Evolutionary conservation across 2,329 filamentous ascomycete species (phyloP).

Genomic region (Cladosporium austrohemisphaericum): DNA sequence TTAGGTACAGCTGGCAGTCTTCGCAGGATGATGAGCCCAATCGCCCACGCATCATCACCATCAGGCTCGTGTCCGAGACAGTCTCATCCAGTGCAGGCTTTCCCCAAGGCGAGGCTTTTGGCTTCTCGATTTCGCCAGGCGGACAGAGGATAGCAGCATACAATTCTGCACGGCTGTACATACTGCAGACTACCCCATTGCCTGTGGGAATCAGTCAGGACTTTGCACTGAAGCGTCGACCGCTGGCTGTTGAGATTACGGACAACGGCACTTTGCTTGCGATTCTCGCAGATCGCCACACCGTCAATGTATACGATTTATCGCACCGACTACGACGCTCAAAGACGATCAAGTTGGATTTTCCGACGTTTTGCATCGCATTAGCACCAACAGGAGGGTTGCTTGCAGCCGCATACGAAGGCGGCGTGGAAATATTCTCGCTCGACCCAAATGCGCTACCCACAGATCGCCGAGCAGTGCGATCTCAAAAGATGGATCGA

Average conservation of each 20-base stretch:
- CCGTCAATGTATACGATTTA: slow-evolving; percentile 77
- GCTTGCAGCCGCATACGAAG: slow-evolving; percentile 80
- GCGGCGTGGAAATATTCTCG: slow-evolving; percentile 80
- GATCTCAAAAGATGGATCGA: slow-evolving; percentile 34
- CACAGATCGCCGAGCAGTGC: slow-evolving; percentile 35
- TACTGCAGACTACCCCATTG: slow-evolving; percentile 63
- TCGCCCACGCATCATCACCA: slow-evolving; percentile 44
- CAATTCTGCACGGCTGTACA: slow-evolving; percentile 79
- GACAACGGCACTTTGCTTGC: slow-evolving; percentile 73
- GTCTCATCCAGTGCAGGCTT: slow-evolving; percentile 71
- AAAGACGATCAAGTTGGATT: slow-evolving; percentile 69
- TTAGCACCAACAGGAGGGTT: slow-evolving; percentile 77
- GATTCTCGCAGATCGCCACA: slow-evolving; percentile 75
- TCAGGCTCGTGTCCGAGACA: slow-evolving; percentile 78
- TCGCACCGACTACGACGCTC: slow-evolving; percentile 61
- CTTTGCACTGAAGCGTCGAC: slow-evolving; percentile 72
- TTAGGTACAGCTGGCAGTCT: slow-evolving; percentile 38
- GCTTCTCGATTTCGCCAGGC: slow-evolving; percentile 73
- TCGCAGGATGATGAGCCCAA: slow-evolving; percentile 35
- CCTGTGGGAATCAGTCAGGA: slow-evolving; percentile 63
- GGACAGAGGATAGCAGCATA: slow-evolving; percentile 74
- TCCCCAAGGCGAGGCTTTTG: slow-evolving; percentile 69
- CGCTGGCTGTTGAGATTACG: slow-evolving; percentile 70
- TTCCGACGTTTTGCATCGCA: slow-evolving; percentile 72
- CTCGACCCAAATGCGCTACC: slow-evolving; percentile 56